phyloP scores from a whole-genome alignment of 768 basidiomycete species.

The Serpula lacrymans region DNA sequence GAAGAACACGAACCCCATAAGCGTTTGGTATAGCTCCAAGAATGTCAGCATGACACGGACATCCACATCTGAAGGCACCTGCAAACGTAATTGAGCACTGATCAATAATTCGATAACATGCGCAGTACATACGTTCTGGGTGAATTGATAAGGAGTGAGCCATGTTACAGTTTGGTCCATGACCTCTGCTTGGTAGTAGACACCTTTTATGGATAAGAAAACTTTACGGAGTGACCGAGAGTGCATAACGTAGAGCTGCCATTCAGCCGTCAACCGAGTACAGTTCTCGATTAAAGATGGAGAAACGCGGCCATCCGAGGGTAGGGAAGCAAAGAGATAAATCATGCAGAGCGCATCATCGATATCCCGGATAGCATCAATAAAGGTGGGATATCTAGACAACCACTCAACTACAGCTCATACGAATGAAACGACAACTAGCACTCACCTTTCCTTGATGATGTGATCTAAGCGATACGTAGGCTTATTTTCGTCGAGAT shows the following conservation, averaged over 20 bases:
- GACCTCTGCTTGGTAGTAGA: constrained; percentile 96
- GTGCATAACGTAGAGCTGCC: constrained; percentile 95
- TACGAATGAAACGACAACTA: background rate
- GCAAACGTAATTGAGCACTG: constrained; percentile 10
- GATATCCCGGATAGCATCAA: constrained; percentile 92
- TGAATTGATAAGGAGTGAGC: constrained; percentile 97
- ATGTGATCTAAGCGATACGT: constrained; percentile 92
- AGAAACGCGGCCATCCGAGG: constrained; percentile 79
- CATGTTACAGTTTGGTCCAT: constrained; percentile 92
- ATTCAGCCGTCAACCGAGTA: constrained; percentile 85
- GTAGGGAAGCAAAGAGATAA: constrained; percentile 88
- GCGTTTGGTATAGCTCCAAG: constrained; percentile 94
- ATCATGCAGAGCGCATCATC: constrained; percentile 97
- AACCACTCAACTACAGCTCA: constrained; percentile 11
- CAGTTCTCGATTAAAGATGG: constrained; percentile 88
- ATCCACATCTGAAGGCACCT: constrained; percentile 96
- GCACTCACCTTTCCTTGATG: constrained; percentile 87
- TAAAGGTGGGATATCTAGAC: constrained; percentile 90
- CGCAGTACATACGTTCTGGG: constrained; percentile 68
- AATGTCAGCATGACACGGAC: constrained; percentile 98
- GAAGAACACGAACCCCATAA: constrained; percentile 94
- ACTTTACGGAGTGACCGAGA: constrained; percentile 80
- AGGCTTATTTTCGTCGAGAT: constrained; percentile 89
- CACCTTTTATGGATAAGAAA: constrained; percentile 96
- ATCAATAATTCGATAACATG: constrained; percentile 3